phyloP scores from a whole-genome alignment of 257 asterid species.

The Solanum sitiens region DNA sequence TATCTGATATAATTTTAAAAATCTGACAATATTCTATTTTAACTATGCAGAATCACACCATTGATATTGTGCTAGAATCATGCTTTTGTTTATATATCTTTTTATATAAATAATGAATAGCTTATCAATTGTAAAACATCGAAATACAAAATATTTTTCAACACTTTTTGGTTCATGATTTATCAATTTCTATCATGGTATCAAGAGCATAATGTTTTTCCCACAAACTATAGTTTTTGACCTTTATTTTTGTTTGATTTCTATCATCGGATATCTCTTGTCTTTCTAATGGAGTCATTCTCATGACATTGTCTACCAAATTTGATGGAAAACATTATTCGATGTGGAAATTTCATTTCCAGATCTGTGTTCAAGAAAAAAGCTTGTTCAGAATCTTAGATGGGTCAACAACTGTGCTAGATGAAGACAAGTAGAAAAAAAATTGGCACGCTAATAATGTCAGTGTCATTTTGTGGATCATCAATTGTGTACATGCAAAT shows the following conservation, averaged over 20 bases:
- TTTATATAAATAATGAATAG: background rate
- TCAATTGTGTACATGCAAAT: too few species aligned
- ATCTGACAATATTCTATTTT: background rate
- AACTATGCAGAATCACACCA: background rate
- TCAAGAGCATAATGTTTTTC: background rate
- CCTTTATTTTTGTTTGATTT: background rate
- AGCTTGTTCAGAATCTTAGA: background rate
- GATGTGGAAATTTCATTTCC: too few species aligned
- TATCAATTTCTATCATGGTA: background rate
- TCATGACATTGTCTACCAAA: background rate
- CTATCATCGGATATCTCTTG: too few species aligned
- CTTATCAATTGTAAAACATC: background rate
- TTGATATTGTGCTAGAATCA: background rate
- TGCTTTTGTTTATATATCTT: background rate
- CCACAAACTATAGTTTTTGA: background rate
- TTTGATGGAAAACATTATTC: background rate
- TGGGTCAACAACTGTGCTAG: background rate
- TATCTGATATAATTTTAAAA: background rate
- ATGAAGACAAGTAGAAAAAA: background rate
- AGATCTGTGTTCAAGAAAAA: background rate
- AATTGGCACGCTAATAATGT: background rate
- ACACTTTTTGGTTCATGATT: background rate
- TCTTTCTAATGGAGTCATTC: background rate
- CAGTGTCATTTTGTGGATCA: background rate
- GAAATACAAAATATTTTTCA: background rate